Percentiles rank a stretch among this genome's conserved stretches.
Evolutionary conservation across 1,284 basidiomycete species (phyloP).

Genomic region (Cystobasidium pallidum): DNA sequence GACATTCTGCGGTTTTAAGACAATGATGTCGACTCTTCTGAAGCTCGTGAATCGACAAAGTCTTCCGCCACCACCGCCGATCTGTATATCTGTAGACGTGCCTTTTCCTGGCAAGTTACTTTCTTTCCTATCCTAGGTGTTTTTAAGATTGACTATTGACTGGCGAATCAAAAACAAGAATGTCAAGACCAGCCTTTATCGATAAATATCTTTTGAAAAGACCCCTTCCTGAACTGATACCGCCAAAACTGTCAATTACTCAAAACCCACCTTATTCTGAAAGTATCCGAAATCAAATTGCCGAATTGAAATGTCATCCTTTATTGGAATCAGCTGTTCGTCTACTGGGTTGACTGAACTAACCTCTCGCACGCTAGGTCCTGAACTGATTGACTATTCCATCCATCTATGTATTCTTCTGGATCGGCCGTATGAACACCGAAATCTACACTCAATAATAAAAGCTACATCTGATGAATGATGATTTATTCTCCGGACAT

Average conservation of each 20-base stretch:
- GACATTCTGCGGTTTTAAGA: too few relatives aligned
- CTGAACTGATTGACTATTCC: too few relatives aligned
- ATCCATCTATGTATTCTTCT: too few relatives aligned
- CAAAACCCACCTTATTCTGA: constrained; percentile 39
- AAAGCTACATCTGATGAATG: constrained; percentile 44
- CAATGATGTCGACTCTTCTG: not conserved
- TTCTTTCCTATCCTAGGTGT: not conserved
- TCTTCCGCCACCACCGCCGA: constrained; percentile 1
- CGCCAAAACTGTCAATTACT: constrained; percentile 34
- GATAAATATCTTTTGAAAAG: constrained; percentile 27
- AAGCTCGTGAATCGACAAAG: constrained; percentile 17
- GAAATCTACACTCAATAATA: too few relatives aligned
- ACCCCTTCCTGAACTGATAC: constrained; percentile 40
- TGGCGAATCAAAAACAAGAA: too few relatives aligned
- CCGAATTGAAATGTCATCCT: constrained; percentile 43
- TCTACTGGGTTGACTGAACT: too few relatives aligned
- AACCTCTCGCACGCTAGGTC: too few relatives aligned
- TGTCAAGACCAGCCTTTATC: constrained; percentile 30
- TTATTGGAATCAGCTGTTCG: constrained; percentile 36
- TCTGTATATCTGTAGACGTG: constrained; percentile 1
- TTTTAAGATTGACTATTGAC: too few relatives aligned
- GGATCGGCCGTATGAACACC: too few relatives aligned
- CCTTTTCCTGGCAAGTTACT: too few relatives aligned
- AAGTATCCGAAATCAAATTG: constrained; percentile 33
- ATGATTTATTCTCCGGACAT: constrained; percentile 45